Base-by-base conservation (phyloP, 768 basidiomycete genomes). In the Mrakia blollopis region DNA sequence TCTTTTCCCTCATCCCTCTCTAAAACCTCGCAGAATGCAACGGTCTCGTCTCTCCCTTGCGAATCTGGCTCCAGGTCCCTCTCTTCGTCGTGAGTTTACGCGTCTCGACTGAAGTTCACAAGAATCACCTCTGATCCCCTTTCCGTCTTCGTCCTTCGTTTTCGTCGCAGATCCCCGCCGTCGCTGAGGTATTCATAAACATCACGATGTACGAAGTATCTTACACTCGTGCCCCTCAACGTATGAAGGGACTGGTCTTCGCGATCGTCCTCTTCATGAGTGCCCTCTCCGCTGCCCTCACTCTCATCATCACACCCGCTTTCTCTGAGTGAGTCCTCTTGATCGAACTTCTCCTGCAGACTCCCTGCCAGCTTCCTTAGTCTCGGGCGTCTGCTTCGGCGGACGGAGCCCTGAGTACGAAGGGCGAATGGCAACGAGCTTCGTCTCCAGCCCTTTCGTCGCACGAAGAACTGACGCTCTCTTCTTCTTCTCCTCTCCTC, bases 121-220 rank as follows among this genome's bases (percentile, higher is more conserved):
- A n/a, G n/a, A n/a, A n/a, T n/a, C n/a, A n/a, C n/a, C n/a, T n/a
- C n/a, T 39, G 39, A n/a, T 61, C 72, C n/a, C n/a, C 23, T 23
- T 25, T 10, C 54, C 16, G 7, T 6, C 25, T 0, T 44, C 50
- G 37, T 44, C 0, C 32, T 23, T 37, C 47, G 8, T 23, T 28
- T 28, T 23, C n/a, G n/a, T n/a, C n/a, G 14, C n/a, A 57, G 65
- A 65, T 83, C 37, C 82, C 82, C 14, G 82, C 82, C 39, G 41
- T 80, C 47, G 82, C 80, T 18, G 83, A 83, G 74, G 35, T 83
- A 16, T 82, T 84, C 69, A 80, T 83, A 76, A 82, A 81, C 76
- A 79, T 84, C 61, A 82, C 82, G 23, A 79, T 79, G 3, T 82
- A 83, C 77, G 82, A 84, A 78, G 47, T 83, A 23, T 82, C 83